Conservation (phyloP, 2,329 filamentous ascomycete genomes). For the Ophiostoma piceae region DNA sequence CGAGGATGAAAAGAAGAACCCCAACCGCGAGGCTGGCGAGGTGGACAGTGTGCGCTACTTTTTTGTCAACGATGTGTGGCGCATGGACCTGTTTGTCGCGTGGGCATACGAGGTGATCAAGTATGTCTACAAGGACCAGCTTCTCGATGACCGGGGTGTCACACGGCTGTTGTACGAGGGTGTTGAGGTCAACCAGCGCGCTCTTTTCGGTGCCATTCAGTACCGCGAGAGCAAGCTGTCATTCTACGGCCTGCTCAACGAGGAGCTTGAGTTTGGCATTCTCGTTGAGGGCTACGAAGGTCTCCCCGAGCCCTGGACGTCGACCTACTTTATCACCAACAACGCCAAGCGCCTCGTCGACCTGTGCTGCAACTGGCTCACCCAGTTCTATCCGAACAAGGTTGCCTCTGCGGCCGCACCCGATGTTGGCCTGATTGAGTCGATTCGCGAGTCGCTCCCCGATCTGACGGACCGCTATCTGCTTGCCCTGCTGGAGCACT, state of each 20-base stretch:
- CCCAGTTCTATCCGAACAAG: conserved; percentile 39
- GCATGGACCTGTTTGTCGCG: conserved; percentile 68
- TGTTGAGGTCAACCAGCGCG: conserved; percentile 58
- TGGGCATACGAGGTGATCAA: conserved; percentile 76
- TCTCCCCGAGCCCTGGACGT: conserved; percentile 82
- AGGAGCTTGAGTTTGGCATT: conserved; percentile 61
- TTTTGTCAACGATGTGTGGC: conserved; percentile 72
- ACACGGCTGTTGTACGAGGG: conserved; percentile 63
- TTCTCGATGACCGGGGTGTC: conserved; percentile 50
- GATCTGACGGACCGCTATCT: conserved; percentile 52
- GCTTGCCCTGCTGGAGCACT: conserved; percentile 49
- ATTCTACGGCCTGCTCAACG: conserved; percentile 66
- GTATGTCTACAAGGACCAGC: conserved; percentile 59
- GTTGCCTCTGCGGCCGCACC: conserved; percentile 29
- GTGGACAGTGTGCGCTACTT: conserved; percentile 77
- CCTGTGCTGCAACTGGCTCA: conserved; percentile 52
- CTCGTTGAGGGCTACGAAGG: conserved; percentile 59
- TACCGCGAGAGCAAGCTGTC: conserved; percentile 67
- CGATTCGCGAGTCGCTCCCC: conserved; percentile 46
- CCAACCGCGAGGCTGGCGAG: conserved; percentile 60
- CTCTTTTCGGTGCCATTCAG: conserved; percentile 60
- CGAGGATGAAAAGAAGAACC: conserved; percentile 66
- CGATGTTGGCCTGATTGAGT: conserved; percentile 40
- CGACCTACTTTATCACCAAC: conserved; percentile 57
- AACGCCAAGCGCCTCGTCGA: conserved; percentile 57